A percentile compares a stretch with the other conserved stretches of the same genome.
phyloP scores from a whole-genome alignment of 768 basidiomycete genomes.

The Crassisporium funariophilum region DNA sequence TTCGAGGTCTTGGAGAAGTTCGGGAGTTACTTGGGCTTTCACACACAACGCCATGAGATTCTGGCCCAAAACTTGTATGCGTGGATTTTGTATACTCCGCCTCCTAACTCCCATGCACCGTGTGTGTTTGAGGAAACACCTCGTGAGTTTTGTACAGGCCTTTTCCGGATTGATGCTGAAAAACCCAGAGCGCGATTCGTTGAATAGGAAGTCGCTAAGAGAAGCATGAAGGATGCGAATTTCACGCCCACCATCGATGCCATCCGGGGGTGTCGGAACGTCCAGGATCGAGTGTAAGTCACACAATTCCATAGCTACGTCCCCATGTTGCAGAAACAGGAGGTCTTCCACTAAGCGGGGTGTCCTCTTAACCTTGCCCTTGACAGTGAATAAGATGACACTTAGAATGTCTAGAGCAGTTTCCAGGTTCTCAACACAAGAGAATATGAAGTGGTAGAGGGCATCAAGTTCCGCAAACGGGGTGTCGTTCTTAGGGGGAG shows the following conservation, averaged over 20 bases:
- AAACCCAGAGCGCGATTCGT: neutral
- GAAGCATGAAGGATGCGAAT: slow-evolving; percentile 7
- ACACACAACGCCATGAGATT: too few species aligned
- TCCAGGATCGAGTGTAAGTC: neutral
- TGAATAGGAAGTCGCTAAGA: slow-evolving; percentile 3
- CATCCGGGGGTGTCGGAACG: neutral
- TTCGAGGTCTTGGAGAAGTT: too few species aligned
- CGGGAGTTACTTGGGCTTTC: too few species aligned
- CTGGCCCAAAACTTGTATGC: neutral
- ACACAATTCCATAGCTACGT: neutral
- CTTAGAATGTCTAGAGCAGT: neutral
- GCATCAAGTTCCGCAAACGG: slow-evolving; percentile 15
- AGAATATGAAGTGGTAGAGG: slow-evolving; percentile 9
- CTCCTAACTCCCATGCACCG: too few species aligned
- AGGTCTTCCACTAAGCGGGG: neutral
- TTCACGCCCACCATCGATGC: neutral
- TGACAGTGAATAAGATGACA: neutral
- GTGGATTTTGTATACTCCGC: neutral
- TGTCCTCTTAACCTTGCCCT: neutral
- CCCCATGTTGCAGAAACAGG: neutral
- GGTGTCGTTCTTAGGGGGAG: slow-evolving; percentile 3
- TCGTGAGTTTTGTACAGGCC: neutral
- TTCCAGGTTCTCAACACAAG: slow-evolving; percentile 1
- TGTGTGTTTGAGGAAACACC: neutral
- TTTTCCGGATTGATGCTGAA: neutral